These are phyloP conservation scores for Candida fluviatilis DNA, from an alignment of 805 yeast species.

Conservation along the genomic window DNA sequence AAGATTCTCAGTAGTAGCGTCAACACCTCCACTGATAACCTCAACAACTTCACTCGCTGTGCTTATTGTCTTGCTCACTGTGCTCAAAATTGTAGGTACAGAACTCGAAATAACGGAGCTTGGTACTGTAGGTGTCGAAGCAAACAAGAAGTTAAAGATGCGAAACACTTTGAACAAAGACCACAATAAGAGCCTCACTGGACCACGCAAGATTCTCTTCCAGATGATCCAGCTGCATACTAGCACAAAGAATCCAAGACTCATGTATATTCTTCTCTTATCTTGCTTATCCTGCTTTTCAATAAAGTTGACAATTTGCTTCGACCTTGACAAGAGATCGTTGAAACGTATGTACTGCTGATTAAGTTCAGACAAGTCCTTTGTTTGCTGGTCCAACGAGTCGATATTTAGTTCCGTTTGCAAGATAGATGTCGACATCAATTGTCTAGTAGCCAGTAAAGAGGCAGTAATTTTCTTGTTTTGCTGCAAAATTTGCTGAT, in stretches of 20 bases:
- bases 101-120: background rate
- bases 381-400: constrained; percentile 43
- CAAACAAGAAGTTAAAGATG: constrained; percentile 17
- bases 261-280: constrained; percentile 43
- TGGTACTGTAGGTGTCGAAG: background rate
- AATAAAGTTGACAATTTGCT: constrained; percentile 45
- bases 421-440: constrained; percentile 46
- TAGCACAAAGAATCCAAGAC: constrained; percentile 41
- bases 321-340: constrained; percentile 38
- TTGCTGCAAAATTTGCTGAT: constrained; percentile 38
- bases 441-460: constrained; percentile 44
- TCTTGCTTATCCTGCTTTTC: constrained; percentile 50
- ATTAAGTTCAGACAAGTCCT: constrained; percentile 37
- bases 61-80: background rate
- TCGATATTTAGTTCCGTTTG: constrained; percentile 50
- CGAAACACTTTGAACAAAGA: constrained; percentile 35
- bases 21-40: too few relatives aligned
- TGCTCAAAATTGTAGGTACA: constrained; percentile 3
- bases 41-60: too few relatives aligned
- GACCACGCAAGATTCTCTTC: constrained; percentile 44
- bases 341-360: constrained; percentile 39
- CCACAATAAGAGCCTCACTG: constrained; percentile 45
- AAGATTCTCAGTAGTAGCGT: too few relatives aligned
- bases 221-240: constrained; percentile 49
- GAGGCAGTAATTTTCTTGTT: constrained; percentile 45